Conservation (phyloP, 2,329 filamentous ascomycete genomes). For the Pseudopyrenochaeta lycopersici region DNA sequence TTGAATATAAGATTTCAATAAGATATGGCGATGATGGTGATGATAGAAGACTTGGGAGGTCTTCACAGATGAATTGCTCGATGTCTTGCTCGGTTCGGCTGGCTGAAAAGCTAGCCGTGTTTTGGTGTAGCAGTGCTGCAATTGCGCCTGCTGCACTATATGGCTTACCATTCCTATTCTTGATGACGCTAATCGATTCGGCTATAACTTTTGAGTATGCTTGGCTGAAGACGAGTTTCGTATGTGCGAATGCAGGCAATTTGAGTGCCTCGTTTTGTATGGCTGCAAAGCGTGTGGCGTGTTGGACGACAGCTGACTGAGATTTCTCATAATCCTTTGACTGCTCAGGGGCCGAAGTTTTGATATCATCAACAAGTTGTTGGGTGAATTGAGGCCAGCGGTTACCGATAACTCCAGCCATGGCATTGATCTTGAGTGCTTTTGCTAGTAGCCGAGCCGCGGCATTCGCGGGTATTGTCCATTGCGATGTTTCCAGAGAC, state of each 20-base stretch:
- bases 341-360: slow-evolving; percentile 80
- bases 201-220: slow-evolving; percentile 55
- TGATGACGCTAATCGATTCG: slow-evolving; percentile 60
- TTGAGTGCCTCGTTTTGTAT: slow-evolving; percentile 43
- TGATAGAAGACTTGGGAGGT: slow-evolving; percentile 67
- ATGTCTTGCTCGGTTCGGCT: slow-evolving; percentile 54
- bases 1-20: slow-evolving; percentile 69
- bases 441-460: slow-evolving; percentile 47
- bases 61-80: slow-evolving; percentile 60
- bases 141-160: slow-evolving; percentile 70
- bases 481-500: slow-evolving; percentile 55
- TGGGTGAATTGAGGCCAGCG: slow-evolving; percentile 72
- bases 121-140: slow-evolving; percentile 60
- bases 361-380: slow-evolving; percentile 71
- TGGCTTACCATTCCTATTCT: slow-evolving; percentile 68
- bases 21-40: slow-evolving; percentile 75
- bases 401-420: slow-evolving; percentile 60
- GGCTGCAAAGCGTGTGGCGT: slow-evolving; percentile 73
- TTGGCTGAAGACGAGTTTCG: slow-evolving; percentile 37
- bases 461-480: slow-evolving; percentile 59
- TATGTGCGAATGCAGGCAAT: slow-evolving; percentile 4
- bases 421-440: slow-evolving; percentile 51
- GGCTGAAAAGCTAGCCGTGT: slow-evolving; percentile 53
- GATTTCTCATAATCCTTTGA: slow-evolving; percentile 79
- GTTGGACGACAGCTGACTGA: slow-evolving; percentile 72